phyloP scores from a whole-genome alignment of 1,284 basidiomycete species.

The Heimioporus retisporus region DNA sequence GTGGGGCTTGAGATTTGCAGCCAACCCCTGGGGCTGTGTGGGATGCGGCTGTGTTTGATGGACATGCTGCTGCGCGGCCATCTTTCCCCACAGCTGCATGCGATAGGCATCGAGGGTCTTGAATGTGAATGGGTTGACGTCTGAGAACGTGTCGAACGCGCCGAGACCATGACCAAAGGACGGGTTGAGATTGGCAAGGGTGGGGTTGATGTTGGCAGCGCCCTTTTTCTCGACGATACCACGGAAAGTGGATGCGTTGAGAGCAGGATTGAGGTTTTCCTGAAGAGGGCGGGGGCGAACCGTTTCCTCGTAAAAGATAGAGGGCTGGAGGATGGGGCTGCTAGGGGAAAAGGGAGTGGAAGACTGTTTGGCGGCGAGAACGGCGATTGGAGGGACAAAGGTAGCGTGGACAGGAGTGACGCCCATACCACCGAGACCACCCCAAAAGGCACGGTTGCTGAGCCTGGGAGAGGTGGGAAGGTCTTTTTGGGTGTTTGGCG shows the following conservation, averaged over 20 bases:
- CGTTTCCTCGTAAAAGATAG: constrained; percentile 43
- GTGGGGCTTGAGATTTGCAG: constrained; percentile 63
- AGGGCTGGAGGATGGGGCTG: constrained; percentile 41
- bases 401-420: constrained; percentile 90
- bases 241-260: constrained; percentile 27
- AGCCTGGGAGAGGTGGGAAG: constrained; percentile 72
- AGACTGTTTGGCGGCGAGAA: constrained; percentile 37
- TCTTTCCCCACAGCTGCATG: constrained; percentile 90
- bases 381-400: constrained; percentile 70
- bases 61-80: constrained; percentile 64
- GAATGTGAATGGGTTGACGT: constrained; percentile 83
- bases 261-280: constrained; percentile 86
- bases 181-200: constrained; percentile 30
- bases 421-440: constrained; percentile 73
- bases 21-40: constrained; percentile 56
- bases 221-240: constrained; percentile 44
- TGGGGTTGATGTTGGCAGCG: constrained; percentile 38
- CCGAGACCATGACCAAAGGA: constrained; percentile 41
- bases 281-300: constrained; percentile 51
- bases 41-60: constrained; percentile 44
- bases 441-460: constrained; percentile 75
- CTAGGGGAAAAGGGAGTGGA: constrained; percentile 20
- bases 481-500: constrained; percentile 89
- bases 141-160: constrained; percentile 77
- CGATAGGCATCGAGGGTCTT: constrained; percentile 87